A percentile compares a stretch with the other conserved stretches of the same genome.
phyloP scores from a whole-genome alignment of 169 alveolate genomes.

The Plasmodium gaboni region DNA sequence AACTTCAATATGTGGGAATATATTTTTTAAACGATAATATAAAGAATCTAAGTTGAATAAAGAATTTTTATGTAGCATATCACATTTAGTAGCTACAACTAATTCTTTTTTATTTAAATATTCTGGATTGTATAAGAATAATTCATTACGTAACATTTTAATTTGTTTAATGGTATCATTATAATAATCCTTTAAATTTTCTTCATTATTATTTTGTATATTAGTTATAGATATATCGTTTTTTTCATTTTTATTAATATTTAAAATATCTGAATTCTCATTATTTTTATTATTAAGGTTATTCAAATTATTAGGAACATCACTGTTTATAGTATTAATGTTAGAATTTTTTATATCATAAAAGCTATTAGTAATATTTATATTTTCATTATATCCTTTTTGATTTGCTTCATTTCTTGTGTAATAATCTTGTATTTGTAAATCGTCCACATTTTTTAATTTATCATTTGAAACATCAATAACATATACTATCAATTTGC shows the following conservation, averaged over 20 bases:
- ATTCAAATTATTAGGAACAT: background rate
- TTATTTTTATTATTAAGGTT: background rate
- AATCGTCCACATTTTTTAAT: slow-evolving; percentile 58
- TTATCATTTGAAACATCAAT: slow-evolving; percentile 78
- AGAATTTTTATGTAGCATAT: slow-evolving; percentile 85
- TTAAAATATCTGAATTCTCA: background rate
- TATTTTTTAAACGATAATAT: slow-evolving; percentile 78
- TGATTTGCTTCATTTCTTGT: slow-evolving; percentile 1
- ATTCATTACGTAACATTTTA: slow-evolving; percentile 68
- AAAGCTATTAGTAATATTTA: background rate
- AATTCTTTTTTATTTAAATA: slow-evolving; percentile 71
- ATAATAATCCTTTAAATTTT: slow-evolving; percentile 43
- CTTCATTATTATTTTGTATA: background rate
- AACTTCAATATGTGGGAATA: slow-evolving; percentile 81
- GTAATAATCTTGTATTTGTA: slow-evolving; percentile 44
- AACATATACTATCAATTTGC: slow-evolving; percentile 83
- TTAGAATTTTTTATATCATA: background rate
- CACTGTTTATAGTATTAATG: background rate
- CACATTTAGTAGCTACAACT: slow-evolving; percentile 88
- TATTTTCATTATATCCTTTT: background rate
- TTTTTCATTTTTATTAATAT: background rate
- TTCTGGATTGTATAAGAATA: slow-evolving; percentile 65
- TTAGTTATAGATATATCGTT: background rate
- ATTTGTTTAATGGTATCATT: slow-evolving; percentile 73
- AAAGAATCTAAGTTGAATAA: slow-evolving; percentile 84